Evolutionary conservation across 179 eudicot species (phyloP), one percentile per base, ranked within the genome.

Genomic region (Silene coronaria): DNA sequence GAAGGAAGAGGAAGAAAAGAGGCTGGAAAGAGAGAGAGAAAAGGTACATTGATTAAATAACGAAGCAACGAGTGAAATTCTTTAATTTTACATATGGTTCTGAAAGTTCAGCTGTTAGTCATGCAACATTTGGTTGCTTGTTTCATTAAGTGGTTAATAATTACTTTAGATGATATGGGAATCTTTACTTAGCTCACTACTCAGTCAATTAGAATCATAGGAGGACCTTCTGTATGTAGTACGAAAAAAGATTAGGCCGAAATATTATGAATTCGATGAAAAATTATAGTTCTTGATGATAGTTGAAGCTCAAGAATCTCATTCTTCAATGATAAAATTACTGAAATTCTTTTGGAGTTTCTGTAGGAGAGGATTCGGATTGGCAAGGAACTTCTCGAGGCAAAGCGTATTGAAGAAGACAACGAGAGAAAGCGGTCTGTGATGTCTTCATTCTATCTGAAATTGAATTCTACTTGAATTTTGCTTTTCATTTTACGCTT

Each of bases 1-100:
- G 90, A 95, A 95, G 83, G 99, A 92, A 91, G 99, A 95, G 91
- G 99, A 92, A 84, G 99, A 95, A 73, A 92, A 78, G 82, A 86
- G 70, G 82, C 77, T 74, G 85, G 99, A 95, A 87, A 89, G 97
- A 80, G 99, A 95, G 81, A 87, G 81, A 81, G 99, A 95, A 83
- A 95, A 95, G 99, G 99, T 92, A 82, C 60, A 55, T 38, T 69
- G 71, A 34, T 67, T 79, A 11, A 8, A 28, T 63, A 21, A 24
- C 16, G 7, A 34, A 7, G 46, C 7, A 36, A 38, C 42, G 17
- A 65, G 34, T 55, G 4, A 28, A 58, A 26, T 9, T 62, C 19
- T 16, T 26, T 21, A 0, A 42, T 65, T 13, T 42, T 63, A 14
- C 59, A 51, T 72, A 14, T 78, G 23, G 63, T 17, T 57, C 21